These are phyloP conservation scores for Penicillium carneum DNA, from an alignment of 2,329 filamentous ascomycete species.

Conservation along the genomic window DNA sequence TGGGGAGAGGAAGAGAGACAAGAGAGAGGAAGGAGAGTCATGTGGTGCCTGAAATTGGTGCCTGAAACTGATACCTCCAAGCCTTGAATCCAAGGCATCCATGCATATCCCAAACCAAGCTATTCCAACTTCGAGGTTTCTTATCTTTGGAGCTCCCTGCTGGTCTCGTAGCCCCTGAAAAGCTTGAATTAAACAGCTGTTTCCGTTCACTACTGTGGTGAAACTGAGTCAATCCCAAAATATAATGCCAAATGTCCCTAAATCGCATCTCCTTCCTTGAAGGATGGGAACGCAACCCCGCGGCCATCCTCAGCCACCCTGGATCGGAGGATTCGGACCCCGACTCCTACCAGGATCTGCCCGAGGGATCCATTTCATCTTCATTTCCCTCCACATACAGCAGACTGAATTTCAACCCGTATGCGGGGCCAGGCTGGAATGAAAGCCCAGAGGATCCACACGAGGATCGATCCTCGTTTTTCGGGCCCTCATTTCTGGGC, in stretches of 20 bases:
- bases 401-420: constrained; percentile 55
- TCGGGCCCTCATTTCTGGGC: constrained; percentile 25
- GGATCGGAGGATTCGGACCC: constrained; percentile 27
- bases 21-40: not conserved
- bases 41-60: constrained; percentile 12
- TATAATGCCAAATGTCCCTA: constrained; percentile 49
- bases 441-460: constrained; percentile 41
- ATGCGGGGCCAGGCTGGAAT: constrained; percentile 49
- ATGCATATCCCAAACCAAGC: not conserved
- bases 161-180: not conserved
- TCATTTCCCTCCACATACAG: constrained; percentile 48
- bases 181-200: not conserved
- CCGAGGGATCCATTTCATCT: constrained; percentile 42
- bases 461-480: constrained; percentile 39
- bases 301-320: constrained; percentile 37
- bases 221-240: not conserved
- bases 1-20: not conserved
- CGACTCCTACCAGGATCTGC: constrained; percentile 43
- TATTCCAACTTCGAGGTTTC: constrained; percentile 1
- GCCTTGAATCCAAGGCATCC: not conserved
- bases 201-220: not conserved
- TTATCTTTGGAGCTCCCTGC: not conserved
- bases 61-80: not conserved
- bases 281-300: constrained; percentile 50
- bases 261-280: constrained; percentile 54